phyloP scores from a whole-genome alignment of 495 filamentous ascomycete species.

The Pyrenopolyporus hunteri region DNA sequence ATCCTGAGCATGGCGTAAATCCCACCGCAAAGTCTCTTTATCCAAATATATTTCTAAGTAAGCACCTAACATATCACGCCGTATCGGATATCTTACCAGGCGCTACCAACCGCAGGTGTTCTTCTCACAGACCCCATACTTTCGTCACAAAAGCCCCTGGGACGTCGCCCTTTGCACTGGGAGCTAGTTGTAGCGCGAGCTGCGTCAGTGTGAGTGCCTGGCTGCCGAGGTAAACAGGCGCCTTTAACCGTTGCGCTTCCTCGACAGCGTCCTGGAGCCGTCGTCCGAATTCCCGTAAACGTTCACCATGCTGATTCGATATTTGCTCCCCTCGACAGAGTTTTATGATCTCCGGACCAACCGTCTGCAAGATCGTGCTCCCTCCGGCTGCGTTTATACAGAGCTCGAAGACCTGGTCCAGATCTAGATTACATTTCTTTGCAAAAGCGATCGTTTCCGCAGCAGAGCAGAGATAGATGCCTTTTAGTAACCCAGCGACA shows the following conservation, averaged over 20 bases:
- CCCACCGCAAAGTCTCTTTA: background rate
- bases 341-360: constrained; percentile 61
- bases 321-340: constrained; percentile 42
- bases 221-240: constrained; percentile 48
- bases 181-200: constrained; percentile 33
- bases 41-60: background rate
- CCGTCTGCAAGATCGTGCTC: constrained; percentile 64
- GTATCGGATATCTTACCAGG: background rate
- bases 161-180: constrained; percentile 24
- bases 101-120: background rate
- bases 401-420: constrained; percentile 68
- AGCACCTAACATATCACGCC: background rate
- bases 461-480: constrained; percentile 68
- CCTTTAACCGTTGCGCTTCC: constrained; percentile 53
- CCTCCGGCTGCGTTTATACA: constrained; percentile 74
- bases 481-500: constrained; percentile 64
- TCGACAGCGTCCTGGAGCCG: constrained; percentile 59
- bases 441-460: constrained; percentile 73
- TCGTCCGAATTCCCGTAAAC: constrained; percentile 51
- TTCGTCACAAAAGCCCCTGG: constrained; percentile 44
- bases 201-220: constrained; percentile 48
- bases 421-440: constrained; percentile 63
- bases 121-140: constrained; percentile 43
- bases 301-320: constrained; percentile 18
- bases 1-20: background rate